These are phyloP conservation scores for Xylaria digitata DNA, from an alignment of 2,329 filamentous ascomycete genomes.

Conservation along the genomic window DNA sequence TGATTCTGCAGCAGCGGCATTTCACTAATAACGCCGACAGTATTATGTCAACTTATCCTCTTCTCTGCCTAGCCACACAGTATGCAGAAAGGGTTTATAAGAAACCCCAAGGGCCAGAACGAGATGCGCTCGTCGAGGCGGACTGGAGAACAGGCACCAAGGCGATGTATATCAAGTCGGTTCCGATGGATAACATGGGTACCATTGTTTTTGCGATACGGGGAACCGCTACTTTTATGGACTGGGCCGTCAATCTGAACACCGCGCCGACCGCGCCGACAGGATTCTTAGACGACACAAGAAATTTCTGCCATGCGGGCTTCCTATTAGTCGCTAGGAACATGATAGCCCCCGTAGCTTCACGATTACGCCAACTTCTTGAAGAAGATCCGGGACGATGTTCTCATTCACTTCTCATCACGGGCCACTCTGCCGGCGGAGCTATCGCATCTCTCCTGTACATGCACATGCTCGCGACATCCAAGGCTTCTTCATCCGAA, in stretches of 20 bases:
- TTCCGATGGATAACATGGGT: conserved; percentile 80
- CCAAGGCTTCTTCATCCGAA: conserved; percentile 68
- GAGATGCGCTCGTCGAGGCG: conserved; percentile 75
- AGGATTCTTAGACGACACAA: conserved; percentile 80
- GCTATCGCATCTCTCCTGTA: conserved; percentile 85
- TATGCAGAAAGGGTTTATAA: conserved; percentile 82
- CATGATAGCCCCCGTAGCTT: conserved; percentile 79
- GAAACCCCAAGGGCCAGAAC: conserved; percentile 70
- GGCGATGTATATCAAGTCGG: conserved; percentile 85
- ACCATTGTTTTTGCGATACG: conserved; percentile 87
- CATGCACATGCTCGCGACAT: conserved; percentile 78
- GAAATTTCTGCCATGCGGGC: conserved; percentile 83
- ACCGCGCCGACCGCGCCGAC: conserved; percentile 72
- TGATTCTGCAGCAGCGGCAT: not conserved
- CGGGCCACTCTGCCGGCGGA: conserved; percentile 87
- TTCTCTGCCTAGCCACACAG: conserved; percentile 81
- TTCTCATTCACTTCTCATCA: conserved; percentile 79
- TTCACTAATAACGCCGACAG: conserved; percentile 50
- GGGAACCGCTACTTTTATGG: conserved; percentile 81
- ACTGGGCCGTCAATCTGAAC: conserved; percentile 87
- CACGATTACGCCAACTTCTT: conserved; percentile 74
- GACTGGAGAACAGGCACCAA: conserved; percentile 82
- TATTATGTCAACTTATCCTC: conserved; percentile 78
- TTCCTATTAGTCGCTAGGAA: conserved; percentile 80
- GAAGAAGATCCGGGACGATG: conserved; percentile 76